Base-by-base conservation (phyloP, 2,329 filamentous ascomycete genomes). In the Aspergillus tubingensis region DNA sequence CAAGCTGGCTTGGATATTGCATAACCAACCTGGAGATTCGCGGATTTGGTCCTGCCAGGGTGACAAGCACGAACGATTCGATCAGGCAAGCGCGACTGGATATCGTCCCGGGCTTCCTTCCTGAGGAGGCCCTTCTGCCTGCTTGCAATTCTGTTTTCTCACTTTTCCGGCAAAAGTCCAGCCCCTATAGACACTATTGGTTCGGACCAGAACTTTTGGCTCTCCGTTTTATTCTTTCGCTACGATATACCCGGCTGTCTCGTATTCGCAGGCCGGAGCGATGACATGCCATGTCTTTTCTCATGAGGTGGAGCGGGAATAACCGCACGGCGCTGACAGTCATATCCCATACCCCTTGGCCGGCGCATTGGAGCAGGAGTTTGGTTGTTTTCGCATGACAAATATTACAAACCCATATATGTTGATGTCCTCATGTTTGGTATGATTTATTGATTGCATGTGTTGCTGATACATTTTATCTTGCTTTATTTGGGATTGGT, bases 1-100 rank as follows among this genome's bases (percentile, higher is more conserved):
- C 65, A 64, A 66, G 61, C 65, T 55, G 65, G 64, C 61, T 66
- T 67, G 63, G 59, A 62, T 23, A 25, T 49, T 41, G 51, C 55
- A 49, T 58, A 54, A 61, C 56, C 57, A 57, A 63, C 61, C 57
- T 43, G 54, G 59, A 50, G 58, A 56, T 38, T 51, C 52, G 15
- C 10, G 30, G 8, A 30, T 30, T 41, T 30, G 44, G 41, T 44
- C 41, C 41, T 11, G 5, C 44, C 25, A 19, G 39, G 49, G n/a
- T 19, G 38, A 39, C 52, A 30, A 30, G 32, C 32, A 36, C 11
- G 32, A 36, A 36, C 32, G 11, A 36, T 36, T 30, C 52, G 15
- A 30, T 8, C 11, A 44, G 38, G 50, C 25, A 36, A 39, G 17
- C 21, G 11, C 50, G 36, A 30, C 36, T 39, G 15, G 8, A 52